Evolutionary conservation across 768 basidiomycete species (phyloP).

Genomic region (Suillus brevipes): DNA sequence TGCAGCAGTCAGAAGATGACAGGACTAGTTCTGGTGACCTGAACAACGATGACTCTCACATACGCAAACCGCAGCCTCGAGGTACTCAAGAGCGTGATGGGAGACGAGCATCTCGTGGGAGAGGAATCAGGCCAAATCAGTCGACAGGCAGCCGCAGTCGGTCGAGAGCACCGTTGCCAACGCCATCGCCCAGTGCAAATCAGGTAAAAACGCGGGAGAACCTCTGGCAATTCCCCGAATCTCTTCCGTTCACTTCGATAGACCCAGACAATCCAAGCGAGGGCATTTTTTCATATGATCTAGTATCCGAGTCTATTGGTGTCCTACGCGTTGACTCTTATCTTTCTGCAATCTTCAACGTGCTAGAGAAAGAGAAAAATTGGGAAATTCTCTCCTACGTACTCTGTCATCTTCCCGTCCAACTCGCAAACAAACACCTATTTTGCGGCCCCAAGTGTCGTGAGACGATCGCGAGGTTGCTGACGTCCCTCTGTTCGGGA

Average conservation of each 20-base stretch:
- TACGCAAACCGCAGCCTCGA: constrained; percentile 48
- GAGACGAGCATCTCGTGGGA: constrained; percentile 52
- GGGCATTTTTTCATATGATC: constrained; percentile 65
- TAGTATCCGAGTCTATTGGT: constrained; percentile 39
- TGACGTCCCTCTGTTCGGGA: constrained; percentile 66
- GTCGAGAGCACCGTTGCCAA: constrained; percentile 50
- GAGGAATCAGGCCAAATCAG: constrained; percentile 43
- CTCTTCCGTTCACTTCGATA: constrained; percentile 52
- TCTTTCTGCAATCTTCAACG: constrained; percentile 56
- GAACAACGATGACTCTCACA: constrained; percentile 27
- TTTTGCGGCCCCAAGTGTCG: constrained; percentile 88
- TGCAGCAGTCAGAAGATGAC: constrained; percentile 23
- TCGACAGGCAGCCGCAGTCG: constrained; percentile 59
- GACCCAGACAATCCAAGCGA: constrained; percentile 68
- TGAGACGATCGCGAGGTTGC: constrained; percentile 58
- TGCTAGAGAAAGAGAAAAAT: constrained; percentile 74
- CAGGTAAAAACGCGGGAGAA: constrained; percentile 36
- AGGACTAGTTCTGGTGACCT: constrained; percentile 24
- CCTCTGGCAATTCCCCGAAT: constrained; percentile 73
- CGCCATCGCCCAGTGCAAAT: constrained; percentile 26
- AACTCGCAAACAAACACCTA: constrained; percentile 93
- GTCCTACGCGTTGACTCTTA: constrained; percentile 78
- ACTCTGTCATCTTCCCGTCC: constrained; percentile 86
- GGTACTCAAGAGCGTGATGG: constrained; percentile 54
- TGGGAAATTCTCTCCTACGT: constrained; percentile 96